Percentiles rank a stretch among this genome's conserved stretches.
phyloP scores from a whole-genome alignment of 2,329 filamentous ascomycete genomes.

The Fusarium pseudoanthophilum region DNA sequence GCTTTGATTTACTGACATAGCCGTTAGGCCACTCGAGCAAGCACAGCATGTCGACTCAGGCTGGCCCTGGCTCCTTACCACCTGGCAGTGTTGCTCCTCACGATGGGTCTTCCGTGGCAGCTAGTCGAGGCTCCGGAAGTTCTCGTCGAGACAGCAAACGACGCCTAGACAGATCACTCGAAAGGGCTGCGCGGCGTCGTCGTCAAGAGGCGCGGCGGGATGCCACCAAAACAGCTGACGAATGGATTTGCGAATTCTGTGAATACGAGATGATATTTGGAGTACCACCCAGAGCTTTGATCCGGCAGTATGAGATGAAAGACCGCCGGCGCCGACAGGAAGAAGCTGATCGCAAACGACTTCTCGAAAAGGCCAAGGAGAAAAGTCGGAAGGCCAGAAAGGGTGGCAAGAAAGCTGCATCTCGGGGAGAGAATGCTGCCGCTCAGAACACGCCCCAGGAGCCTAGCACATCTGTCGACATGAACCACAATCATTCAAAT shows the following conservation, averaged over 20 bases:
- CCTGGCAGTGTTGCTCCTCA: conserved; percentile 37
- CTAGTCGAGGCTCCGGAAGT: conserved; percentile 44
- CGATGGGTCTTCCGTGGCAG: conserved; percentile 51
- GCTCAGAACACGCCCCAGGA: conserved; percentile 39
- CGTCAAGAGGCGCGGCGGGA: conserved; percentile 80
- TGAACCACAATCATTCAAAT: conserved; percentile 50
- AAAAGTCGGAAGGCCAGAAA: conserved; percentile 93
- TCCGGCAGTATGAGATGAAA: conserved; percentile 93
- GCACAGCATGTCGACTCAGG: conserved; percentile 36
- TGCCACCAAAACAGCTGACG: conserved; percentile 75
- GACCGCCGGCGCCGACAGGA: conserved; percentile 86
- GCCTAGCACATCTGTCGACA: conserved; percentile 37
- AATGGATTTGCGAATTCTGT: conserved; percentile 98
- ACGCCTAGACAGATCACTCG: conserved; percentile 76
- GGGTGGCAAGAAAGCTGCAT: conserved; percentile 70
- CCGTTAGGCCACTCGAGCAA: conserved; percentile 42
- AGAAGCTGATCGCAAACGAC: conserved; percentile 83
- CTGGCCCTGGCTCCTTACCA: conserved; percentile 13
- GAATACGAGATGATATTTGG: conserved; percentile 98
- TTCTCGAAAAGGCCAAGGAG: conserved; percentile 93
- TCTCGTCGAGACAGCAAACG: conserved; percentile 69
- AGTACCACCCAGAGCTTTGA: conserved; percentile 82
- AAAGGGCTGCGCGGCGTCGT: conserved; percentile 79
- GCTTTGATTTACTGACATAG: conserved; percentile 3
- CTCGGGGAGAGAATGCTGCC: conserved; percentile 43